Conservation (phyloP, 192 early-diverging fungal species). For the Gryganskiella cystojenkinii region DNA sequence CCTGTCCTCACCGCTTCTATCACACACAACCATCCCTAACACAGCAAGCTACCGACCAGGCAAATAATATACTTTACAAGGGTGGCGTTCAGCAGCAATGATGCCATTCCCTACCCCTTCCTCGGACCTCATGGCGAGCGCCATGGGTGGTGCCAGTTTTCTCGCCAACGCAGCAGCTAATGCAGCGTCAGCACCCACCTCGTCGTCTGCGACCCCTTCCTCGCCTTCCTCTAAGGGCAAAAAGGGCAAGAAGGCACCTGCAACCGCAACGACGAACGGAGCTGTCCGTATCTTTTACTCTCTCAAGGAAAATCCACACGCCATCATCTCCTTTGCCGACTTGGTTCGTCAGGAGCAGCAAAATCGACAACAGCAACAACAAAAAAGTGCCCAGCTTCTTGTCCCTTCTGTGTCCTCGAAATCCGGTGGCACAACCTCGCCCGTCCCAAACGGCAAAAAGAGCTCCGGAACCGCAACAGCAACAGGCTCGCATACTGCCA, state of each 20-base stretch:
- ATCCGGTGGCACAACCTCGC: no score
- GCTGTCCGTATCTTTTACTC: conserved; percentile 38
- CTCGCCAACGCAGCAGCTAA: background rate
- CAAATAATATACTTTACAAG: no score
- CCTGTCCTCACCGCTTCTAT: no score
- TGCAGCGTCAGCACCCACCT: background rate
- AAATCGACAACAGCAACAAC: conserved; percentile 18
- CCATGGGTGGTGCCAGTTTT: conserved; percentile 23
- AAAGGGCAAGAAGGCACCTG: conserved; percentile 1
- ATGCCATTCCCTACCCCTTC: conserved; percentile 36
- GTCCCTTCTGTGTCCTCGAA: no score
- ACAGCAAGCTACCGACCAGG: no score
- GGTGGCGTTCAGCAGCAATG: no score
- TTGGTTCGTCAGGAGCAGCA: conserved; percentile 38
- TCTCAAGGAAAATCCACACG: conserved; percentile 41
- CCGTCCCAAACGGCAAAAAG: no score
- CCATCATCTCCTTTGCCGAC: conserved; percentile 48
- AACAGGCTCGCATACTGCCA: no score
- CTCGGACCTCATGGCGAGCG: conserved; percentile 32
- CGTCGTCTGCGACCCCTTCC: background rate
- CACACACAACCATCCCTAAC: no score
- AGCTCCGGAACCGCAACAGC: no score
- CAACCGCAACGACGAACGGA: background rate
- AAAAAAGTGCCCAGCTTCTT: background rate
- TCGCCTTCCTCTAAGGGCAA: background rate